Base-by-base conservation (phyloP, 2,329 filamentous ascomycete genomes). In the Claviceps sorghi region DNA sequence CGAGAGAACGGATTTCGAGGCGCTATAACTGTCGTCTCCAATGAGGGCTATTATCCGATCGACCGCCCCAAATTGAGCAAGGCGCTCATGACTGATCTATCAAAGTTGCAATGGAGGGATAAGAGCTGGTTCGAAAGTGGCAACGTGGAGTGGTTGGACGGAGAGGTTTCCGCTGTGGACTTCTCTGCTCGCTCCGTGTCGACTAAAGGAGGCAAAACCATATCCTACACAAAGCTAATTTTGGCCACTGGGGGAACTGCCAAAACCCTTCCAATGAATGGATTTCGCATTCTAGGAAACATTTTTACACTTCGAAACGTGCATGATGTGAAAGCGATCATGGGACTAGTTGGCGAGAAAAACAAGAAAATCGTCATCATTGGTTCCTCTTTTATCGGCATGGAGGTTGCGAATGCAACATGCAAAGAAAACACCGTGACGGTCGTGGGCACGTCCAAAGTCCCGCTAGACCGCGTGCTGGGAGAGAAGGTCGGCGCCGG, bases 51-150 rank as follows among this genome's bases (percentile, higher is more conserved):
- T 65, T 77, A 85, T 36, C 90, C 90, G 34, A 90, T 97, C 60
- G 93, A 98, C 70, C 82, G 93, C 21, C 88, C 93, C 11, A 97
- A 97, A 74, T 77, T 98, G 43, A 96, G 90, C 63, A 98, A 98
- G 70, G 88, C 91, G 0, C 75, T 98, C 13, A 78, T 96, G 56
- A 80, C 86, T 7, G 91, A 98, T 64, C 68, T 81, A 1, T 76
- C 77, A 45, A 95, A 95, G 70, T 70, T 95, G 44, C 81, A 84
- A 43, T 85, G 83, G 76, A 79, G 93, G 55, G 78, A 86, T 51
- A 76, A 81, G 57, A 80, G 83, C 36, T 96, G 86, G 78, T 97
- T 87, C 67, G 82, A 82, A 53, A 69, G 69, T 10, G 79, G 73
- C 17, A 73, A 71, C 17, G 72, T 85, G 11, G 71, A 78, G n/a